Conservation (phyloP, 345 rosid genomes). For the Arabidopsis thaliana region TAIR10.1 NC_003071.7:12183001-12183500, state of each 20-base stretch:
- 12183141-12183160: neutral
- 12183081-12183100: too few relatives aligned
- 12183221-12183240: neutral
- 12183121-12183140: too few relatives aligned
- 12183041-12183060: neutral
- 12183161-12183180: neutral
- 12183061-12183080: neutral
- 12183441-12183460: conserved; percentile 27
- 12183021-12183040: neutral
- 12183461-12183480: conserved; percentile 19
- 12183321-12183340: conserved; percentile 17
- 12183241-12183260: neutral
- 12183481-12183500: conserved; percentile 2
- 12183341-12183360: conserved; percentile 34
- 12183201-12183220: neutral
- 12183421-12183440: conserved; percentile 20
- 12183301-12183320: conserved; percentile 11
- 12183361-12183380: conserved; percentile 29
- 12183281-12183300: neutral
- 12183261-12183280: neutral
- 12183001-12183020: neutral
- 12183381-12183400: conserved; percentile 42
- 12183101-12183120: neutral
- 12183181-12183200: neutral
- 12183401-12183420: conserved; percentile 41